Evolutionary conservation across 2,329 filamentous ascomycete genomes (phyloP), one percentile per base, ranked within the genome.

Genomic region (Coleophoma crateriformis): DNA sequence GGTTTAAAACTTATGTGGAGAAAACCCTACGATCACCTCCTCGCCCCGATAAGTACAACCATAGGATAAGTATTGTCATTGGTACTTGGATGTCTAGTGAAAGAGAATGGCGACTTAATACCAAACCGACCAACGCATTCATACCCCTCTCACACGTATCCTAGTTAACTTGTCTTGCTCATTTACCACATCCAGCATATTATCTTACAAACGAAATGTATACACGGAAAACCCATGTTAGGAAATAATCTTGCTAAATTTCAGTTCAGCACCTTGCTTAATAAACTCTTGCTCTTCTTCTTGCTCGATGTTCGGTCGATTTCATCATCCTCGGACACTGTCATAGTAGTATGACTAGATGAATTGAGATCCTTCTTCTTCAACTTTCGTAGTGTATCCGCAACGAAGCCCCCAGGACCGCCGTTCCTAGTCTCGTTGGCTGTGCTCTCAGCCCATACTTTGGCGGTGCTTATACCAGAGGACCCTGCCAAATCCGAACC

Each of bases 221-320:
- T 20, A 44, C 33, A 22, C 11, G 32, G 11, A 22, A 35, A 35
- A 10, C 12, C 14, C 11, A 32, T 33, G 5, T 37, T 11, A 8
- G 34, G 38, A 17, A 43, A 48, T 35, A 32, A 45, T 39, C 48
- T 10, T 27, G 27, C 27, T 27, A 27, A 27, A 56, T 41, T 55
- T 58, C 49, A 63, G 50, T 38, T 56, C 47, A 57, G 37, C 3
- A 53, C 53, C 55, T 66, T 68, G 33, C 62, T 62, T 11, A 66
- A 53, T 45, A 66, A 49, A 39, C 57, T 47, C 46, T 57, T 62
- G 45, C 56, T 59, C 47, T 62, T 67, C 52, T 61, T 66, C 48
- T 57, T 66, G 27, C 20, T 44, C 14, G 48, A 40, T 13, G 45
- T 39, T 15, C 54, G 50, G 6, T 58, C 56, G 20, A 49, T 48